phyloP scores from a whole-genome alignment of 192 early-diverging fungal genomes.

The Coemansia sp. region DNA sequence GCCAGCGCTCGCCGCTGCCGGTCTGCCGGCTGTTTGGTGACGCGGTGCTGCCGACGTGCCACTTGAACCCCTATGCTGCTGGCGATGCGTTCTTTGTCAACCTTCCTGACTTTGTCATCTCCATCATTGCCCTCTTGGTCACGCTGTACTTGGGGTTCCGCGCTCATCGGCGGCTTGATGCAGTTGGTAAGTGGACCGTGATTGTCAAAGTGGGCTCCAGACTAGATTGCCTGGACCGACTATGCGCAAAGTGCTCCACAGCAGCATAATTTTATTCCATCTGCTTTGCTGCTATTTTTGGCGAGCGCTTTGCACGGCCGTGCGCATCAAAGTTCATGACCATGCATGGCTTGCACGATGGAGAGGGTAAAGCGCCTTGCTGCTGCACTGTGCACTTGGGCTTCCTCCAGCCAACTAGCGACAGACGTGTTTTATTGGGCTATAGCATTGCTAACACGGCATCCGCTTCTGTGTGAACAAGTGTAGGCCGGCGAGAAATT shows the following conservation, averaged over 20 bases:
- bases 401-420: neutral
- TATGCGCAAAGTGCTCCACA: neutral
- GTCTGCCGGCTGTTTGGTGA: conserved; percentile 48
- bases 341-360: neutral
- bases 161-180: conserved; percentile 49
- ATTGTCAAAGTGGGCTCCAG: neutral
- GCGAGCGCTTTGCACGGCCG: neutral
- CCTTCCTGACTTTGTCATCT: conserved; percentile 51
- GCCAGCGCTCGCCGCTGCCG: conserved; percentile 48
- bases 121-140: conserved; percentile 42
- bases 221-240: neutral
- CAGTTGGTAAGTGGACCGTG: conserved; percentile 47
- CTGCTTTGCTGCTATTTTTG: neutral
- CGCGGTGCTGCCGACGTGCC: conserved; percentile 31
- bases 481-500: conserved; percentile 55
- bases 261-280: neutral
- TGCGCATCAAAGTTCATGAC: neutral
- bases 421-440: neutral
- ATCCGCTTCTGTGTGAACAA: neutral
- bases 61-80: conserved; percentile 16
- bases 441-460: neutral
- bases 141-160: conserved; percentile 43
- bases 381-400: neutral
- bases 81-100: conserved; percentile 33
- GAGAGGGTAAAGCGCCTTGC: neutral